Conservation (phyloP, 2,329 filamentous ascomycete genomes). For the Fonsecaea multimorphosa region DNA sequence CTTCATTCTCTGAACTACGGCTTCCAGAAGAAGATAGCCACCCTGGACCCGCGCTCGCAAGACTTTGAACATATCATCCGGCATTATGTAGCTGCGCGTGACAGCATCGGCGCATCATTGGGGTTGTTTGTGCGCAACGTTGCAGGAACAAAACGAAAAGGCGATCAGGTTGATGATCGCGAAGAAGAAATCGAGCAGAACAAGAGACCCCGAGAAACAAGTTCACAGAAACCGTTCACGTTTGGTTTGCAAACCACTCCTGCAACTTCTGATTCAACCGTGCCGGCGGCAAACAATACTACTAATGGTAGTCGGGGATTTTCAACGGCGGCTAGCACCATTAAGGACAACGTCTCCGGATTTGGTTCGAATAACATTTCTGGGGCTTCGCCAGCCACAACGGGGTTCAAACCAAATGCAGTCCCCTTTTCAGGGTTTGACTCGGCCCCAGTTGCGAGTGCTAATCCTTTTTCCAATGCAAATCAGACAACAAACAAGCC, state of each 20-base stretch:
- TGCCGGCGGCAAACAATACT: not conserved
- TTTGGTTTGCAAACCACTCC: constrained; percentile 1
- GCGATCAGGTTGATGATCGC: constrained; percentile 35
- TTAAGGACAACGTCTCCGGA: constrained; percentile 19
- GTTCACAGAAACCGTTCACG: not conserved
- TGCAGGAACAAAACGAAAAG: constrained; percentile 43
- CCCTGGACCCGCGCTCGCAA: constrained; percentile 43
- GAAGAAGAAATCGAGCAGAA: constrained; percentile 36
- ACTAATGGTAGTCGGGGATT: not conserved
- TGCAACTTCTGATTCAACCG: not conserved
- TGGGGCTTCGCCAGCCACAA: not conserved
- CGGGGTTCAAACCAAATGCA: constrained; percentile 17
- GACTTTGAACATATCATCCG: constrained; percentile 47
- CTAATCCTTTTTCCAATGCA: constrained; percentile 24
- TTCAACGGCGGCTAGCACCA: constrained; percentile 17
- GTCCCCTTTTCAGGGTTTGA: constrained; percentile 11
- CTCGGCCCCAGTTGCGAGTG: not conserved
- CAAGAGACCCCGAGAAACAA: constrained; percentile 36
- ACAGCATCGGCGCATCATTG: constrained; percentile 47
- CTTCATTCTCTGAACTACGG: constrained; percentile 46
- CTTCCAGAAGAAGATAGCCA: constrained; percentile 45
- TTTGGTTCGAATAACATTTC: constrained; percentile 1
- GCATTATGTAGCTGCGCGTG: constrained; percentile 48
- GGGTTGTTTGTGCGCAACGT: constrained; percentile 36
- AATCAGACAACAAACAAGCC: constrained; percentile 6